phyloP scores from a whole-genome alignment of 1,284 basidiomycete genomes.

The Mycosarcoma maydis region DNA sequence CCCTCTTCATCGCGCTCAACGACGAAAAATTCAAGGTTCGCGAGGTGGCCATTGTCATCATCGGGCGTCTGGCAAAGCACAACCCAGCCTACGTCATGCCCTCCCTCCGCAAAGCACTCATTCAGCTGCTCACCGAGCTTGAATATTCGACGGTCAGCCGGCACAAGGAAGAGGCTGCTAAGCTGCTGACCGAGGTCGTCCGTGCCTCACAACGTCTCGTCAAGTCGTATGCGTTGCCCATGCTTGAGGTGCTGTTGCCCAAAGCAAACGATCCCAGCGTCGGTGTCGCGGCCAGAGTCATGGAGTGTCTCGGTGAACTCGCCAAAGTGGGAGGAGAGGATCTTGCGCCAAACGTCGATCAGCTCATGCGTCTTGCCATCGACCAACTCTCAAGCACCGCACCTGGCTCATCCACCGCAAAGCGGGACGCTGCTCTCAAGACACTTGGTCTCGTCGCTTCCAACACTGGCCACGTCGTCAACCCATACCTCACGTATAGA shows the following conservation, averaged over 20 bases:
- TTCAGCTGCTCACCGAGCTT: slow-evolving; percentile 94
- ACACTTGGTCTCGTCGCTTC: slow-evolving; percentile 95
- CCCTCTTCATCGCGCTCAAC: slow-evolving; percentile 95
- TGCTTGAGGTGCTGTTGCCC: slow-evolving; percentile 87
- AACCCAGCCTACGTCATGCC: slow-evolving; percentile 99
- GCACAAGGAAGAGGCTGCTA: slow-evolving; percentile 72
- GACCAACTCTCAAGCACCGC: slow-evolving; percentile 79
- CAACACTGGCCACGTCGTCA: slow-evolving; percentile 93
- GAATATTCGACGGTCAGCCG: slow-evolving; percentile 93
- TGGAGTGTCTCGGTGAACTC: slow-evolving; percentile 94
- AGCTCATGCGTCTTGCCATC: slow-evolving; percentile 90
- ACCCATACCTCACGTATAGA: slow-evolving; percentile 89
- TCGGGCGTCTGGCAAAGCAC: slow-evolving; percentile 91
- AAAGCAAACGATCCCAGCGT: slow-evolving; percentile 87
- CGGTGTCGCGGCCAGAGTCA: slow-evolving; percentile 88
- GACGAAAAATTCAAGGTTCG: slow-evolving; percentile 96
- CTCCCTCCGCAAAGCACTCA: slow-evolving; percentile 91
- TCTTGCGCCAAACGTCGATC: slow-evolving; percentile 80
- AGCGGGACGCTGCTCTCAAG: slow-evolving; percentile 88
- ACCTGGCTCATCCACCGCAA: slow-evolving; percentile 49
- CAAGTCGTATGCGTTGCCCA: slow-evolving; percentile 95
- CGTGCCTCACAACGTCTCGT: slow-evolving; percentile 88
- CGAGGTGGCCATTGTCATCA: slow-evolving; percentile 86
- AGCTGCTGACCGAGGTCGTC: slow-evolving; percentile 64
- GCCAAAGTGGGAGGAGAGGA: slow-evolving; percentile 94